Percentiles rank a stretch among this genome's conserved stretches.
phyloP scores from a whole-genome alignment of 148 eudicot species.

The Rhododendron simsii region DNA sequence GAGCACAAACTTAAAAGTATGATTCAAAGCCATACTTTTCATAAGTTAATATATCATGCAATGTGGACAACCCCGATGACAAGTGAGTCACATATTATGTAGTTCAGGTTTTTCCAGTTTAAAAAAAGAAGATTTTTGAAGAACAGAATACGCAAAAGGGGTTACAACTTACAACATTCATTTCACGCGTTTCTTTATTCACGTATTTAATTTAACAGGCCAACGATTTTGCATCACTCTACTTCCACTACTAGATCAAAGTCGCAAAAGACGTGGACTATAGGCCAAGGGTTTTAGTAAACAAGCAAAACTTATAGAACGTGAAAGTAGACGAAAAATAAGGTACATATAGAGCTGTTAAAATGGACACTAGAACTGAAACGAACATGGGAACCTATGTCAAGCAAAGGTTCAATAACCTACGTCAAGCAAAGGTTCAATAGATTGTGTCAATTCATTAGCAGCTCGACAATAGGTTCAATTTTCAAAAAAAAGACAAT shows the following conservation, averaged over 20 bases:
- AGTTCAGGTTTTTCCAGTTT: background rate
- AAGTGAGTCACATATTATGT: background rate
- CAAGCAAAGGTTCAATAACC: background rate
- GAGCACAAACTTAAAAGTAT: background rate
- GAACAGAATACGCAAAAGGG: background rate
- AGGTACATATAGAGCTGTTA: background rate
- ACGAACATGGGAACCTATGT: background rate
- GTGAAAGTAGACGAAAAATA: background rate
- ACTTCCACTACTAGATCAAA: background rate
- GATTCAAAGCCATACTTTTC: background rate
- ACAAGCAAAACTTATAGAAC: background rate
- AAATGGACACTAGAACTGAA: background rate
- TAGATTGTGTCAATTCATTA: background rate
- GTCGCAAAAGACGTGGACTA: background rate
- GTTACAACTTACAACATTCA: background rate
- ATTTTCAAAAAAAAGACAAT: background rate
- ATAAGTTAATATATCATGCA: background rate
- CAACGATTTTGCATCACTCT: background rate
- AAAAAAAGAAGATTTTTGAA: background rate
- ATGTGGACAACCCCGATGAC: background rate
- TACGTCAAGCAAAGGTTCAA: background rate
- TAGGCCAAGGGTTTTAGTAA: background rate
- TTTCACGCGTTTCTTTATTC: background rate
- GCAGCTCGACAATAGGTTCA: background rate
- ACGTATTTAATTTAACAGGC: background rate